A percentile compares a stretch with the other conserved stretches of the same genome.
Conservation (phyloP, 805 yeast genomes). For the Metschnikowia hibisci region DNA sequence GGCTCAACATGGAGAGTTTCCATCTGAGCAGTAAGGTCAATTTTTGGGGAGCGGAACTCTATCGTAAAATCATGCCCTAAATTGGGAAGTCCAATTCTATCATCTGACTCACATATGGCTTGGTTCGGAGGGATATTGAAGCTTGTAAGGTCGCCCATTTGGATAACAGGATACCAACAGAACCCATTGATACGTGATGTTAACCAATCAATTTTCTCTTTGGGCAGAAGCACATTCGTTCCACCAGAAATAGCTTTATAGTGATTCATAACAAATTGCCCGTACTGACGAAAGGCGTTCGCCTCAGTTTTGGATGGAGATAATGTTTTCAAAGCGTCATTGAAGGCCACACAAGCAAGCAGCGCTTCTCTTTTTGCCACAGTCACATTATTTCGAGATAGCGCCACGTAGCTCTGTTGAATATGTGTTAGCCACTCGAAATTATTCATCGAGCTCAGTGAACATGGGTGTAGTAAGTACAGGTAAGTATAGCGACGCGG, state of each 20-base stretch:
- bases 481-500: background rate
- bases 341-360: slow-evolving; percentile 10
- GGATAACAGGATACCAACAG: slow-evolving; percentile 16
- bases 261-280: slow-evolving; percentile 10
- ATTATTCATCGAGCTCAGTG: background rate
- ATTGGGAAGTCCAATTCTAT: slow-evolving; percentile 3
- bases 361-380: slow-evolving; percentile 11
- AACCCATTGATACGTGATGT: slow-evolving; percentile 14
- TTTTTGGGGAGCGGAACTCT: background rate
- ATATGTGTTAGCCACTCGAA: slow-evolving; percentile 6
- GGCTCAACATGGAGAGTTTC: background rate
- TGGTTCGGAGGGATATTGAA: slow-evolving; percentile 8
- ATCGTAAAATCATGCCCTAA: background rate
- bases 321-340: slow-evolving; percentile 6
- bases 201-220: slow-evolving; percentile 17
- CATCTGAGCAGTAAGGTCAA: background rate
- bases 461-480: background rate
- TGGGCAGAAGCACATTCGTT: slow-evolving; percentile 11
- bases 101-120: slow-evolving; percentile 1
- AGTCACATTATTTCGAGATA: slow-evolving; percentile 9
- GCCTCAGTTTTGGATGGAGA: background rate
- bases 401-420: slow-evolving; percentile 12
- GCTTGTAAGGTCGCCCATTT: slow-evolving; percentile 6
- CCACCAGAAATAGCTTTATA: slow-evolving; percentile 10
- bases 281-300: slow-evolving; percentile 5